Evolutionary conservation across 805 yeast genomes (phyloP), one percentile per base, ranked within the genome.

Genomic region (Candida koratica): DNA sequence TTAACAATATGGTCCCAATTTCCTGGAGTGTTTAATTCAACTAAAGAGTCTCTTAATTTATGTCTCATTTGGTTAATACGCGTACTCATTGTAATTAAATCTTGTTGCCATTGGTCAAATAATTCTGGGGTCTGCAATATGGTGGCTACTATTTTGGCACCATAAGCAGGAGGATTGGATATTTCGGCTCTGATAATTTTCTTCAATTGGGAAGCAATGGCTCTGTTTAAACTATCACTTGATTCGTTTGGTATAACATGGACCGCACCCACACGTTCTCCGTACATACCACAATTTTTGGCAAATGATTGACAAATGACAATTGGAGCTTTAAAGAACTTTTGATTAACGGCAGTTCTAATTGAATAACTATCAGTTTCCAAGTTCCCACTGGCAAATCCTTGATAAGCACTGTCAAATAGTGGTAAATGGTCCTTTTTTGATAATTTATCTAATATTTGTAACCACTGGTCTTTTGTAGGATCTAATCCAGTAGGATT

Each of bases 401-500:
- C 98, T 67, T 90, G 97, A 71, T 93, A 90, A 15, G 97, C 97
- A 43, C 88, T 79, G 64, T 90, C 98, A 54, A 93, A 89, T 43
- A 90, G 63, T 5, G 87, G 86, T 51, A 90, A 73, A 61, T 87
- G 95, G 36, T 74, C 64, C 39, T 75, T 70, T 41, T 62, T 55
- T 47, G 76, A 73, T 44, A 86, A 64, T 17, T 78, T 81, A 28
- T 72, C 69, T 30, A 85, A 69, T 36, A 93, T 81, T 52, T 69
- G 49, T 30, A 59, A 59, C 98, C 98, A 90, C 64, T 90, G 84
- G 34, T 74, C 83, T 40, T 69, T 67, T 2, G 84, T 77, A 39
- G 97, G 97, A 60, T 90, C 98, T 49, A 90, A 77, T 27, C 97
- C 98, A 15, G 97, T 90, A 41, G 98, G 97, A 61, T 90, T 90